Evolutionary conservation across 1,284 basidiomycete genomes (phyloP).

Genomic region (Leccinum huronense): DNA sequence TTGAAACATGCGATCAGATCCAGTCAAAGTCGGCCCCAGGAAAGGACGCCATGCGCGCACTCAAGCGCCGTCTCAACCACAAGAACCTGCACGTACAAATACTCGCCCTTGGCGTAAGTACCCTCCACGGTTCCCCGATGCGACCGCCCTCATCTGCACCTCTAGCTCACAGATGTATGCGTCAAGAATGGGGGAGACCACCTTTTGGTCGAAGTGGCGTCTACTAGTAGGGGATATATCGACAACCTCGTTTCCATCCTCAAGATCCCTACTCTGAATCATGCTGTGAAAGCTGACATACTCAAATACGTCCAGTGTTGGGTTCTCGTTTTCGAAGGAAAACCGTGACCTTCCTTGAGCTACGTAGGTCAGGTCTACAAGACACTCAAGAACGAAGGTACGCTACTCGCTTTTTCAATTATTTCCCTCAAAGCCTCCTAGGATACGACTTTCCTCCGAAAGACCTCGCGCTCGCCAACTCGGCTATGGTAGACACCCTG

Average conservation of each 20-base stretch:
- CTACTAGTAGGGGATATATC: constrained; percentile 76
- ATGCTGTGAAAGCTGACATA: constrained; percentile 83
- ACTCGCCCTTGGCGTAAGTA: constrained; percentile 76
- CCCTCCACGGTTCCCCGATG: constrained; percentile 3
- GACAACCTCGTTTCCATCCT: constrained; percentile 88
- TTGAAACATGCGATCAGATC: constrained; percentile 97
- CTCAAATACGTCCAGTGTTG: constrained; percentile 87
- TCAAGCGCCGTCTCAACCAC: constrained; percentile 87
- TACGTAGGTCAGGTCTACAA: constrained; percentile 83
- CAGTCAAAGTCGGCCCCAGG: constrained; percentile 86
- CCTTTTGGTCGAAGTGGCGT: constrained; percentile 82
- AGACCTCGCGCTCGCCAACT: constrained; percentile 64
- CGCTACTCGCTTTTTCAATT: constrained; percentile 17
- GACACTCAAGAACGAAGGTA: constrained; percentile 73
- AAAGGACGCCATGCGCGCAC: constrained; percentile 84
- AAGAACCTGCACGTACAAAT: constrained; percentile 97
- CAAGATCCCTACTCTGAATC: constrained; percentile 69
- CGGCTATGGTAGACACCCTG: constrained; percentile 80
- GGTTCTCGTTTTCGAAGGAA: constrained; percentile 87
- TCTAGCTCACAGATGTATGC: constrained; percentile 85
- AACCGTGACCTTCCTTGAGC: constrained; percentile 52
- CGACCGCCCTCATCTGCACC: constrained; percentile 13
- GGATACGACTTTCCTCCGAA: constrained; percentile 83
- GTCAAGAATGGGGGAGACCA: constrained; percentile 98
- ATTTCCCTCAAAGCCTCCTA: constrained; percentile 27